phyloP scores from a whole-genome alignment of 805 yeast species.

The Pichia sporocuriosa region DNA sequence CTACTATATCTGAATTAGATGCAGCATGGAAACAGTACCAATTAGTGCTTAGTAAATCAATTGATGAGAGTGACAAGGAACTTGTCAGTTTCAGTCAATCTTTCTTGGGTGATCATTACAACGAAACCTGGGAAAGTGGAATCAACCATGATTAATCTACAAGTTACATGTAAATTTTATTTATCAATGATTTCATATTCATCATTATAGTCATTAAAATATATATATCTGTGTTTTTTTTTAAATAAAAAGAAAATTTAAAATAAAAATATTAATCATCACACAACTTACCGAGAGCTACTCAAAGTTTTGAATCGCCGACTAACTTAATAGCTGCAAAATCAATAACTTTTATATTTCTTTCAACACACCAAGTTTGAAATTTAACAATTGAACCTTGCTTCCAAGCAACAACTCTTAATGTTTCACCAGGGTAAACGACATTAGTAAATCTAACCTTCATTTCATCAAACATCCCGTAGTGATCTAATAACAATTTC shows the following conservation, averaged over 20 bases:
- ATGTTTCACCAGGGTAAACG: constrained; percentile 91
- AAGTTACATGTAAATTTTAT: too few relatives aligned
- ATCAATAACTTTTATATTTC: constrained; percentile 71
- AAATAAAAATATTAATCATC: too few relatives aligned
- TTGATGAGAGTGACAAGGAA: constrained; percentile 36
- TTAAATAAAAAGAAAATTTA: too few relatives aligned
- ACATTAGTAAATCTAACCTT: constrained; percentile 87
- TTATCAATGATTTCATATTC: background rate
- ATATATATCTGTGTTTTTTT: too few relatives aligned
- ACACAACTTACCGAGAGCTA: too few relatives aligned
- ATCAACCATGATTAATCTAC: constrained; percentile 21
- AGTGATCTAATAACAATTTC: constrained; percentile 70
- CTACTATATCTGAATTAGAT: constrained; percentile 55
- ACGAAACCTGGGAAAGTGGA: constrained; percentile 58
- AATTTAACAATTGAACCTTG: constrained; percentile 60
- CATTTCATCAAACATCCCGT: constrained; percentile 74
- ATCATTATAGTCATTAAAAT: background rate
- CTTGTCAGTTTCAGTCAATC: constrained; percentile 38
- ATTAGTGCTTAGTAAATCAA: constrained; percentile 33
- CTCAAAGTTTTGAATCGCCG: constrained; percentile 21
- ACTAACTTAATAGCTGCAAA: constrained; percentile 75
- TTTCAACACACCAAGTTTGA: constrained; percentile 76
- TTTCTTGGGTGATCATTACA: constrained; percentile 45
- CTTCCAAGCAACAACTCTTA: constrained; percentile 81
- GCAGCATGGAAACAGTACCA: constrained; percentile 55